A percentile compares a stretch with the other conserved stretches of the same genome.
These are phyloP conservation scores for Polytolypa hystricis DNA, from an alignment of 2,329 filamentous ascomycete species.

Conservation along the genomic window DNA sequence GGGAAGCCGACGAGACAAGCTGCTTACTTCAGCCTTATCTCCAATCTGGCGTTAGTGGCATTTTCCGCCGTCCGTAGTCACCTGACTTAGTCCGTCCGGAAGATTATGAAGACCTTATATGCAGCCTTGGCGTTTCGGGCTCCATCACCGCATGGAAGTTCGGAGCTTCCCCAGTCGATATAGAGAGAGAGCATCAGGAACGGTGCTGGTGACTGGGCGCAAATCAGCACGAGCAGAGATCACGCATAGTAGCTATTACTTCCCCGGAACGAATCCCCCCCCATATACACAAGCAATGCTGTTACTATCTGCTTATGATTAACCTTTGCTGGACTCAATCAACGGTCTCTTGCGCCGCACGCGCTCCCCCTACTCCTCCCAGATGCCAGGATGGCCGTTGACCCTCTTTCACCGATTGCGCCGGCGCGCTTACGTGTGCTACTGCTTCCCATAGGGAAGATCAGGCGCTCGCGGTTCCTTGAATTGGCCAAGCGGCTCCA, in stretches of 20 bases:
- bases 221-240: too few species aligned
- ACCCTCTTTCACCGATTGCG: constrained; percentile 81
- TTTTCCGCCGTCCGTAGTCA: background rate
- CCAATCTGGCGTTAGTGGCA: background rate
- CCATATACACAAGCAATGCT: too few species aligned
- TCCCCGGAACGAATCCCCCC: too few species aligned
- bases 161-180: too few species aligned
- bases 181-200: background rate
- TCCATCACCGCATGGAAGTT: too few species aligned
- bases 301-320: too few species aligned
- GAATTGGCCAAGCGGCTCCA: constrained; percentile 68
- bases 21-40: constrained; percentile 2
- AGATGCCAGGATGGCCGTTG: constrained; percentile 65
- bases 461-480: constrained; percentile 69
- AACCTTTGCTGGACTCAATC: too few species aligned
- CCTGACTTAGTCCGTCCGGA: too few species aligned
- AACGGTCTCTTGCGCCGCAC: constrained; percentile 24
- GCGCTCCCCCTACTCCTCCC: constrained; percentile 22
- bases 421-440: constrained; percentile 83
- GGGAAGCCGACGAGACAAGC: background rate
- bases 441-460: constrained; percentile 74
- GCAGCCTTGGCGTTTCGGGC: too few species aligned
- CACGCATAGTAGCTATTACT: too few species aligned
- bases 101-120: too few species aligned
- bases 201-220: too few species aligned